Conservation (phyloP, 805 yeast species). For the Cyberlindnera suaveolens region DNA sequence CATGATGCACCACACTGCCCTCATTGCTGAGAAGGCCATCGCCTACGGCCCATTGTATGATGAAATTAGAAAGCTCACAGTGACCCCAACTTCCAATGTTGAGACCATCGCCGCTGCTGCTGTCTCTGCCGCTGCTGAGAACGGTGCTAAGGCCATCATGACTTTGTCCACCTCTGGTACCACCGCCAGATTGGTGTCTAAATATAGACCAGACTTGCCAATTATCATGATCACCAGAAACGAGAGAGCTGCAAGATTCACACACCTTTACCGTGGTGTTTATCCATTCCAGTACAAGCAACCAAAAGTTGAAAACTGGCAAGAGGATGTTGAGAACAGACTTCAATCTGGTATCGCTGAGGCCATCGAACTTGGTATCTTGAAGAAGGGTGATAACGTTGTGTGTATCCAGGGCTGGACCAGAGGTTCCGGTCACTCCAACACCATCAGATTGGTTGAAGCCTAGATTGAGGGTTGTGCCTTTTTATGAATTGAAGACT, state of each 20-base stretch:
- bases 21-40: constrained; percentile 94
- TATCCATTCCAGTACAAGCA: constrained; percentile 87
- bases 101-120: constrained; percentile 98
- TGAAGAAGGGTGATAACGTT: constrained; percentile 80
- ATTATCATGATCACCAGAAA: constrained; percentile 97
- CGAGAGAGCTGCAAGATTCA: constrained; percentile 85
- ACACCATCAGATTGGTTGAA: constrained; percentile 89
- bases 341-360: constrained; percentile 87
- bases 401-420: constrained; percentile 99
- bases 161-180: constrained; percentile 93
- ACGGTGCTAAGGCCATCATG: constrained; percentile 92
- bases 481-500: not conserved
- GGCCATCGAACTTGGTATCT: constrained; percentile 81
- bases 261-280: constrained; percentile 97
- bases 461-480: constrained; percentile 37
- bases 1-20: constrained; percentile 97
- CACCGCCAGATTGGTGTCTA: constrained; percentile 93
- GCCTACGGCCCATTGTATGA: constrained; percentile 80
- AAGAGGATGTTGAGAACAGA: constrained; percentile 92
- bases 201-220: constrained; percentile 97
- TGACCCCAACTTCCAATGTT: constrained; percentile 84
- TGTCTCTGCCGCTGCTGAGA: constrained; percentile 94
- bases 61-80: constrained; percentile 81
- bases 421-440: constrained; percentile 97
- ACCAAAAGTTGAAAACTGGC: constrained; percentile 70